Conservation (phyloP, 1,284 basidiomycete genomes). For the Boletellus deceptivus region DNA sequence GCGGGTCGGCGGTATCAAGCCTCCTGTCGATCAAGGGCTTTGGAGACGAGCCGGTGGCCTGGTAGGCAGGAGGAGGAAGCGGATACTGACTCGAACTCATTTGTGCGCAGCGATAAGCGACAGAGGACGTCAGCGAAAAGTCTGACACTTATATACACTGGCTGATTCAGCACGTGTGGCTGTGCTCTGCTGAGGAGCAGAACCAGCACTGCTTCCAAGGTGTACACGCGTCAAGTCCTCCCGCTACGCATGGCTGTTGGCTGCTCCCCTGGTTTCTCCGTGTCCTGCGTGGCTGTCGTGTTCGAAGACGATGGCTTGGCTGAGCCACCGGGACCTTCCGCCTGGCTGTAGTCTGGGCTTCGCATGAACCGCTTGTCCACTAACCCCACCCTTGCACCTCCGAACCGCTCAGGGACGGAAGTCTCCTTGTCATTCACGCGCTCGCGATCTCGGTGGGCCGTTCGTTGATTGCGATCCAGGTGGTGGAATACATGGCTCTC, state of each 20-base stretch:
- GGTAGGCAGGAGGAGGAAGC: constrained; percentile 55
- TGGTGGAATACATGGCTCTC: constrained; percentile 30
- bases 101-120: constrained; percentile 23
- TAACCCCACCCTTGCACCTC: not conserved
- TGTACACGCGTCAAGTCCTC: not conserved
- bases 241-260: constrained; percentile 3
- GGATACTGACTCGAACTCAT: constrained; percentile 43
- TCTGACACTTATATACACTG: constrained; percentile 7
- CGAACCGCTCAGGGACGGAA: not conserved
- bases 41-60: constrained; percentile 31
- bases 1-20: constrained; percentile 42
- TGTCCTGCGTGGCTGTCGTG: constrained; percentile 13
- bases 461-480: constrained; percentile 31
- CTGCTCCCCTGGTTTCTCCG: constrained; percentile 5
- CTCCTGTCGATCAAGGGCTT: constrained; percentile 34
- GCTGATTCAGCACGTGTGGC: constrained; percentile 32
- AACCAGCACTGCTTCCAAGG: not conserved
- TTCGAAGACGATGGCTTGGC: constrained; percentile 6
- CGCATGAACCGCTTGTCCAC: constrained; percentile 21
- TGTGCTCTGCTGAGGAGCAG: constrained; percentile 6
- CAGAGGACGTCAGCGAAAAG: constrained; percentile 2
- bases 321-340: constrained; percentile 5
- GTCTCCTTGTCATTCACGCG: not conserved
- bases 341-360: constrained; percentile 31
- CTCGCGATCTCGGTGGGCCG: constrained; percentile 18